phyloP scores from a whole-genome alignment of 2,329 filamentous ascomycete species.

The Neurospora sp. region DNA sequence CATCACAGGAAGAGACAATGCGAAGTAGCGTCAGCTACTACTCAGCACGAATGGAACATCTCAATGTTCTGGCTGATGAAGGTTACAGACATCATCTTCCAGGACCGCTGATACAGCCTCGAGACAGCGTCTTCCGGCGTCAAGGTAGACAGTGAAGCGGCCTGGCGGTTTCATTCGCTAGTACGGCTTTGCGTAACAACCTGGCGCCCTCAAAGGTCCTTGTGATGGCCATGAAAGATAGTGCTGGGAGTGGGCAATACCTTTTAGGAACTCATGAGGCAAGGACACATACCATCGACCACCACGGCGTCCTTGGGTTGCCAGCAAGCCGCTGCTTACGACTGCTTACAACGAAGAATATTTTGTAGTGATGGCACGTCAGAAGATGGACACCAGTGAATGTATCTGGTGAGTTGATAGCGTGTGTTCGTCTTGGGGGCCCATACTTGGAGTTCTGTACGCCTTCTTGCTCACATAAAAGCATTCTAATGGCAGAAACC shows the following conservation, averaged over 20 bases:
- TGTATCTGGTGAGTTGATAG: neutral
- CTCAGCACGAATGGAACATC: neutral
- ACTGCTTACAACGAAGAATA: neutral
- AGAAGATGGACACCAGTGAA: neutral
- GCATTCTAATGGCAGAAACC: neutral
- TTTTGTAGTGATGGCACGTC: neutral
- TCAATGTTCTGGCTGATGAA: neutral
- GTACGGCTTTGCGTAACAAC: neutral
- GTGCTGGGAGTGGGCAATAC: neutral
- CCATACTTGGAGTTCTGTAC: neutral
- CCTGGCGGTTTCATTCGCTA: neutral
- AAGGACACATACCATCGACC: too few relatives aligned
- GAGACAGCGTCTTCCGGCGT: neutral
- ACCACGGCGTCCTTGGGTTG: too few relatives aligned
- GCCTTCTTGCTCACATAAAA: neutral
- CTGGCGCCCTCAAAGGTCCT: neutral
- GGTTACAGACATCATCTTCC: neutral
- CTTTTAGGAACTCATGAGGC: too few relatives aligned
- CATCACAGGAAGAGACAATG: neutral
- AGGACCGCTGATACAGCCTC: neutral
- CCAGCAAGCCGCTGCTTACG: neutral
- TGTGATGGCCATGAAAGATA: neutral
- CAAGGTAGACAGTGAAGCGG: neutral
- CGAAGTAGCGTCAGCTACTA: neutral
- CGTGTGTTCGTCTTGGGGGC: neutral